phyloP scores from a whole-genome alignment of 2,329 filamentous ascomycete species.

The Aspergillus sp. region DNA sequence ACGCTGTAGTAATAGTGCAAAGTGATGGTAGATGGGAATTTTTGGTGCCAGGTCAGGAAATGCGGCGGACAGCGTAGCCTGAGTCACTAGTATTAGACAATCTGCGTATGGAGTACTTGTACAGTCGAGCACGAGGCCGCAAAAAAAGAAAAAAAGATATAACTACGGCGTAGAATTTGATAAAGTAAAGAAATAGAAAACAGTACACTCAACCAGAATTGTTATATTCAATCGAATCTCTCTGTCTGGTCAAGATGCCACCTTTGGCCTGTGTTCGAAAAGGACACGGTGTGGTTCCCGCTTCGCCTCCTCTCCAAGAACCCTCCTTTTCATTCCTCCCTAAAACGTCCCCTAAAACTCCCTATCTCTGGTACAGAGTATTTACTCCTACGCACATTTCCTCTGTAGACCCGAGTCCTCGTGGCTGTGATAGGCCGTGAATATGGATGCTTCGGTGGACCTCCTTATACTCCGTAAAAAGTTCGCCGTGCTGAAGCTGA shows the following conservation, averaged over 20 bases:
- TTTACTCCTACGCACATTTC: no score
- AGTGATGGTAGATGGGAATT: constrained; percentile 17
- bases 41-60: constrained; percentile 31
- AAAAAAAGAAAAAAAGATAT: not conserved
- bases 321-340: no score
- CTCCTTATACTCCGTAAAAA: no score
- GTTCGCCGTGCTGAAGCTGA: no score
- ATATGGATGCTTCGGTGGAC: no score
- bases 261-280: constrained; percentile 5
- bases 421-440: no score
- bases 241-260: not conserved
- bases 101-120: no score
- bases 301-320: no score
- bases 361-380: no score
- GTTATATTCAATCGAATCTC: not conserved
- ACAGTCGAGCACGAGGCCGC: no score
- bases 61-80: constrained; percentile 32
- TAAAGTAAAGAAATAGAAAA: not conserved
- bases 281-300: constrained; percentile 24
- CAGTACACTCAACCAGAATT: not conserved
- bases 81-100: constrained; percentile 20
- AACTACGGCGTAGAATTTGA: not conserved
- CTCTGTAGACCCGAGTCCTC: no score
- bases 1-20: not conserved
- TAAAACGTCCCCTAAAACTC: no score